These are phyloP conservation scores for Medicago ruthenica DNA, from an alignment of 306 rosid genomes.

Conservation along the genomic window DNA sequence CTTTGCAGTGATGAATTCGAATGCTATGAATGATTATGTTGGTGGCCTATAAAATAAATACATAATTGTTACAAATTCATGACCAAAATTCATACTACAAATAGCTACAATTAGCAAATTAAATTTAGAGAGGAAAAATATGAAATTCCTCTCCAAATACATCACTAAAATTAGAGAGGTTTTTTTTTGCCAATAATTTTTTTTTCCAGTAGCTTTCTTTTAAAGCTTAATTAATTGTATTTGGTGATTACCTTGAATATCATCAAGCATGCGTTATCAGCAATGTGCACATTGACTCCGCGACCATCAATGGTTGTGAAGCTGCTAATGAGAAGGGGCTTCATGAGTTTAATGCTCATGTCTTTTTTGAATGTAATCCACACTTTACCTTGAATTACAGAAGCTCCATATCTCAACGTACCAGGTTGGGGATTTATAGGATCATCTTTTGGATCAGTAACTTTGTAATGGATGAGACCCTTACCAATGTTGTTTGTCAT, in stretches of 20 bases:
- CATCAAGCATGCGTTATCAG: constrained; percentile 47
- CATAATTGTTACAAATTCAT: too few species aligned
- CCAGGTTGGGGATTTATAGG: constrained; percentile 36
- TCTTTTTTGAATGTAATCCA: too few species aligned
- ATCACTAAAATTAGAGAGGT: too few species aligned
- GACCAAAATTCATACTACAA: neutral
- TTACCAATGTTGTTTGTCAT: constrained; percentile 42
- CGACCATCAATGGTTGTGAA: too few species aligned
- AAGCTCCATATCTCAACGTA: constrained; percentile 47
- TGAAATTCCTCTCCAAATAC: neutral
- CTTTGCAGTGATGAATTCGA: constrained; percentile 43
- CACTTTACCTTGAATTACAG: constrained; percentile 45
- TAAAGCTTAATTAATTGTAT: neutral
- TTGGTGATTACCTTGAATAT: constrained; percentile 37
- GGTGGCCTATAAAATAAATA: constrained; percentile 15
- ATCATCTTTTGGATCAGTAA: constrained; percentile 43
- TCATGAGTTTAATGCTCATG: too few species aligned
- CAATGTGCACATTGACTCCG: too few species aligned
- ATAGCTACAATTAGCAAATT: too few species aligned
- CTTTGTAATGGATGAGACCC: constrained; percentile 44
- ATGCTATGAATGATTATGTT: constrained; percentile 44
- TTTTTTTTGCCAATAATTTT: too few species aligned
- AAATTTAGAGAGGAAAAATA: neutral
- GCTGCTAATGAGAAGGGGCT: too few species aligned
- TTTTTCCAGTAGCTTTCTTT: too few species aligned